Percentiles rank a stretch among this genome's conserved stretches.
Evolutionary conservation across 805 yeast genomes (phyloP).

Genomic region (Yarrowia bubula): DNA sequence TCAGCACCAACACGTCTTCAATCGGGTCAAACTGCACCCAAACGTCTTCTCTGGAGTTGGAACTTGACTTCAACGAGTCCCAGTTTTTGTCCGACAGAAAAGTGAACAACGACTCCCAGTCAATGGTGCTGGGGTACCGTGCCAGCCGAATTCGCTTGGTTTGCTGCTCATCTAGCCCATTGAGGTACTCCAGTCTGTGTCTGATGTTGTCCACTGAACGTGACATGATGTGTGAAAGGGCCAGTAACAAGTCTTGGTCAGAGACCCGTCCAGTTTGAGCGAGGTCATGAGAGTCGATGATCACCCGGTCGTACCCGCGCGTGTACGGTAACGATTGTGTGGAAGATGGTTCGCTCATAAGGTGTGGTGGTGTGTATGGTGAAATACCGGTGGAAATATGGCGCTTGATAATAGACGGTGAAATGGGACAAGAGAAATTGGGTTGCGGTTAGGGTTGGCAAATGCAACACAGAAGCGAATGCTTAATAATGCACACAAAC

Average conservation of each 20-base stretch:
- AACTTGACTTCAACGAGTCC: neutral
- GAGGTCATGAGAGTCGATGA: slow-evolving; percentile 19
- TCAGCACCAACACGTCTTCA: neutral
- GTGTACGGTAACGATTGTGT: slow-evolving; percentile 16
- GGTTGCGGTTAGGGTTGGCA: neutral
- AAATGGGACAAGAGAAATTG: neutral
- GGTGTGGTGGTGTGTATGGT: slow-evolving; percentile 15
- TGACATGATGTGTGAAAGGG: neutral
- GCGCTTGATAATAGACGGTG: too few species aligned
- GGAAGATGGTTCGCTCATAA: slow-evolving; percentile 1
- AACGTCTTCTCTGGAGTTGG: slow-evolving; percentile 1
- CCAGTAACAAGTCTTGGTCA: neutral
- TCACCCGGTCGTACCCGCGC: slow-evolving; percentile 24
- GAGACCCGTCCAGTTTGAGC: neutral
- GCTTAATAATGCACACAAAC: too few species aligned
- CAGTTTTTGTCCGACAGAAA: slow-evolving; percentile 1
- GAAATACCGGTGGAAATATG: too few species aligned
- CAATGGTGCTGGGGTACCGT: slow-evolving; percentile 19
- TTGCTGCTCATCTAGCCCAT: neutral
- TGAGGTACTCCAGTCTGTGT: neutral
- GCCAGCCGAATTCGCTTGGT: slow-evolving; percentile 1
- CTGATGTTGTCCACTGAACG: neutral
- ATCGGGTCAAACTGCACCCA: slow-evolving; percentile 9
- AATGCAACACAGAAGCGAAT: too few species aligned
- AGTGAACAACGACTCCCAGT: slow-evolving; percentile 10